Evolutionary conservation across 2,329 filamentous ascomycete species (phyloP).

Genomic region (Chaetomiaceae sp.): DNA sequence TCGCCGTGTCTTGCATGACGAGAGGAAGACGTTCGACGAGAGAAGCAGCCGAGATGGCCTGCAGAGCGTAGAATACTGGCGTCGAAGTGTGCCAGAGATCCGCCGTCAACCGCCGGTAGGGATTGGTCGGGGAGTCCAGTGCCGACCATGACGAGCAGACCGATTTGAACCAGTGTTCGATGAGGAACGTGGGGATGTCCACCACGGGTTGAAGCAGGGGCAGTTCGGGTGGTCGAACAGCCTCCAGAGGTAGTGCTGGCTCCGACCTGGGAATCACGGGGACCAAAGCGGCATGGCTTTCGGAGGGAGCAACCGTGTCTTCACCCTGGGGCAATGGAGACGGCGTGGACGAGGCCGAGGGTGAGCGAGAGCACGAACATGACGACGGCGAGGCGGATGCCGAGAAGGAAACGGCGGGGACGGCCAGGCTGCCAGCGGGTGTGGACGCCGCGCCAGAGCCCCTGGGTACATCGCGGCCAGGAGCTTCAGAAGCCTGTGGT

Average conservation of each 20-base stretch:
- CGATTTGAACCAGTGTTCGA: conserved; percentile 29
- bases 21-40: conserved; percentile 24
- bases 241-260: background rate
- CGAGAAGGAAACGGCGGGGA: conserved; percentile 1
- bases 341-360: conserved; percentile 3
- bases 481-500: background rate
- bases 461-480: background rate
- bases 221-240: conserved; percentile 1
- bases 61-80: conserved; percentile 25
- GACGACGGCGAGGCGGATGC: conserved; percentile 6
- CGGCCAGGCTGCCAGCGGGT: background rate
- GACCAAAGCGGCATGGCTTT: conserved; percentile 2
- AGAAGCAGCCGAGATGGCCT: conserved; percentile 26
- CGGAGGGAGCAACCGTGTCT: background rate
- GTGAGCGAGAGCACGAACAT: conserved; percentile 4
- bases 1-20: conserved; percentile 23
- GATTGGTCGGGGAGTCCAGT: conserved; percentile 25
- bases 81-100: conserved; percentile 23
- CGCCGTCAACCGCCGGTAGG: conserved; percentile 23
- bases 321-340: conserved; percentile 11
- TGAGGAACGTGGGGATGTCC: conserved; percentile 25
- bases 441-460: background rate
- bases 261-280: conserved; percentile 1
- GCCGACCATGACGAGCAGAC: conserved; percentile 27
- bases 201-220: conserved; percentile 21